Conservation (phyloP, 2,329 filamentous ascomycete species). For the Chaetomium sp. region DNA sequence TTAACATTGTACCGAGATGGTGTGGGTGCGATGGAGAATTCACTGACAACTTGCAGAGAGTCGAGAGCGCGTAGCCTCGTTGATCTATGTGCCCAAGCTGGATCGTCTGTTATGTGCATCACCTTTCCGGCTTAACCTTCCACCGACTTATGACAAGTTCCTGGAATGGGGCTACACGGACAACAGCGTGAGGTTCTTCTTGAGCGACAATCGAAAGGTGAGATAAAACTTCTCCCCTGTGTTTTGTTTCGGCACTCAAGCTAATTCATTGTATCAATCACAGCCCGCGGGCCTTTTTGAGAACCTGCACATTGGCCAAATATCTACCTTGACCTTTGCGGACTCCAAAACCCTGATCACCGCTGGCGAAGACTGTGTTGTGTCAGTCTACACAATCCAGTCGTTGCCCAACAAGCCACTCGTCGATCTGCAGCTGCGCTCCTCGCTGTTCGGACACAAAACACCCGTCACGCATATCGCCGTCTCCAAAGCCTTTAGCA, state of each 20-base stretch:
- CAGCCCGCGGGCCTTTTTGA: slow-evolving; percentile 78
- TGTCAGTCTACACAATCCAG: slow-evolving; percentile 73
- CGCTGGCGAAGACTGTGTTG: slow-evolving; percentile 83
- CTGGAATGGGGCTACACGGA: slow-evolving; percentile 96
- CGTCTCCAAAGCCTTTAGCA: slow-evolving; percentile 80
- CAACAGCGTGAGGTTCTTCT: slow-evolving; percentile 85
- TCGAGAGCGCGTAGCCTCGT: slow-evolving; percentile 70
- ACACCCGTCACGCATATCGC: slow-evolving; percentile 75
- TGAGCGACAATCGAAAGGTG: slow-evolving; percentile 72
- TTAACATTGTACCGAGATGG: background rate
- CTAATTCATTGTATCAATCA: slow-evolving; percentile 5
- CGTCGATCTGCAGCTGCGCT: slow-evolving; percentile 71
- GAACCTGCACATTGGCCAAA: slow-evolving; percentile 84
- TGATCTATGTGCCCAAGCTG: slow-evolving; percentile 71
- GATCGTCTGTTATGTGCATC: slow-evolving; percentile 80
- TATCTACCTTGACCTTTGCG: slow-evolving; percentile 76
- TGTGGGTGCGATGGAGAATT: background rate
- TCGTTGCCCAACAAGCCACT: slow-evolving; percentile 53
- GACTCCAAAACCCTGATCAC: slow-evolving; percentile 89
- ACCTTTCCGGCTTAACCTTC: slow-evolving; percentile 78
- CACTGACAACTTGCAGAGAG: slow-evolving; percentile 40
- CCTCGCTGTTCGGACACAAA: slow-evolving; percentile 85
- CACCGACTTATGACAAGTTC: slow-evolving; percentile 80
- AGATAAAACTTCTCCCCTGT: background rate
- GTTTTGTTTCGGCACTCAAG: background rate